A percentile compares a stretch with the other conserved stretches of the same genome.
These are phyloP conservation scores for Solanum bulbocastanum DNA, from an alignment of 257 asterid species.

Conservation along the genomic window DNA sequence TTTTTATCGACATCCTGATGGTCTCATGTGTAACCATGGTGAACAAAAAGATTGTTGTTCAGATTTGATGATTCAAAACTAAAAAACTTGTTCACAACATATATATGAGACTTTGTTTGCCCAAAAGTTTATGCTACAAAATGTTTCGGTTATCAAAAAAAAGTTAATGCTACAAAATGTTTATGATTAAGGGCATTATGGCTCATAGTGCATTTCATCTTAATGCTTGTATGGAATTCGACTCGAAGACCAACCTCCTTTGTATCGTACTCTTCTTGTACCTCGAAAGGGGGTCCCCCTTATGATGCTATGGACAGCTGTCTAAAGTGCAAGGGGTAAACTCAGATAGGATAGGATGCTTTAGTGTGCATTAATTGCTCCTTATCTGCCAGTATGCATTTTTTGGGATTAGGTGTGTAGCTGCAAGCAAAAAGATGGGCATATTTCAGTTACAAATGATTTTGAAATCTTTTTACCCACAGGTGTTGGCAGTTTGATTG, in stretches of 20 bases:
- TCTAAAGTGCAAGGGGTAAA: neutral
- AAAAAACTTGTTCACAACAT: neutral
- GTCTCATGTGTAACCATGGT: neutral
- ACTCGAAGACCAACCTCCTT: neutral
- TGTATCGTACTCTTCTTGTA: neutral
- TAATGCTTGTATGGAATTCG: neutral
- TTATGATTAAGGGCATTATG: neutral
- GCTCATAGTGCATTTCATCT: neutral
- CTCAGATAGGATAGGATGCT: neutral
- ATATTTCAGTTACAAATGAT: neutral
- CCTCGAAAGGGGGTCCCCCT: neutral
- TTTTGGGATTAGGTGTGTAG: neutral
- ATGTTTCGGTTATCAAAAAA: neutral
- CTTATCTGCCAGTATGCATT: neutral
- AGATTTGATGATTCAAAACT: neutral
- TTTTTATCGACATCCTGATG: neutral
- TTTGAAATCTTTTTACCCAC: neutral
- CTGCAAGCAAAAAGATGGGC: neutral
- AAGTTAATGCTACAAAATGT: neutral
- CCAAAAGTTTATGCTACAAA: neutral
- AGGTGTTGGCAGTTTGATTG: constrained; percentile 84
- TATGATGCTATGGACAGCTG: neutral
- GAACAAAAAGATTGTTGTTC: neutral
- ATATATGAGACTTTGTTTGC: neutral
- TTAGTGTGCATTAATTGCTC: neutral